These are phyloP conservation scores for Acanthamoeba royreba DNA, from an alignment of 208 protist species.

Conservation along the genomic window DNA sequence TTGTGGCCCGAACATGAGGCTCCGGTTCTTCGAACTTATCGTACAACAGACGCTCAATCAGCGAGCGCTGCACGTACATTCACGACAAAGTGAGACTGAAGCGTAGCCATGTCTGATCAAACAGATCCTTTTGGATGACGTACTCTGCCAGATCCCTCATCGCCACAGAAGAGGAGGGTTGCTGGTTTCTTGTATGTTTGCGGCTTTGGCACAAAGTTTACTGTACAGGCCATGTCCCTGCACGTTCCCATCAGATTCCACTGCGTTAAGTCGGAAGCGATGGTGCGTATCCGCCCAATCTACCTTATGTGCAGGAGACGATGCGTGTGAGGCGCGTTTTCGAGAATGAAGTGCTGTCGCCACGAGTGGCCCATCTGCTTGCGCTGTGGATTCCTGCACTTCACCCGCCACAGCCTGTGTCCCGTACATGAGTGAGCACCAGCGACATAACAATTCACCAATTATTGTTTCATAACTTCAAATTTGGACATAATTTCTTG, in stretches of 20 bases:
- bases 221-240: not conserved
- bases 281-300: too few relatives aligned
- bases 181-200: not conserved
- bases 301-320: not conserved
- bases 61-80: not conserved
- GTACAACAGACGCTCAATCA: not conserved
- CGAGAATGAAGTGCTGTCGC: not conserved
- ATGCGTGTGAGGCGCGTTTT: not conserved
- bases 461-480: too few relatives aligned
- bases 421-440: too few relatives aligned
- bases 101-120: too few relatives aligned
- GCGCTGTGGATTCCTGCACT: not conserved
- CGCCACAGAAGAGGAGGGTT: not conserved
- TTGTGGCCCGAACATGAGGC: too few relatives aligned
- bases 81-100: too few relatives aligned
- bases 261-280: too few relatives aligned
- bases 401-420: not conserved
- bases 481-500: too few relatives aligned
- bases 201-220: not conserved
- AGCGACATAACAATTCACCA: too few relatives aligned
- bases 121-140: too few relatives aligned
- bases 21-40: not conserved
- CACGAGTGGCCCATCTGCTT: not conserved
- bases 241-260: too few relatives aligned
- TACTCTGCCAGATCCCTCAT: not conserved